Evolutionary conservation across 768 basidiomycete genomes (phyloP).

Genomic region (Phylloporus rhodoxanthus): DNA sequence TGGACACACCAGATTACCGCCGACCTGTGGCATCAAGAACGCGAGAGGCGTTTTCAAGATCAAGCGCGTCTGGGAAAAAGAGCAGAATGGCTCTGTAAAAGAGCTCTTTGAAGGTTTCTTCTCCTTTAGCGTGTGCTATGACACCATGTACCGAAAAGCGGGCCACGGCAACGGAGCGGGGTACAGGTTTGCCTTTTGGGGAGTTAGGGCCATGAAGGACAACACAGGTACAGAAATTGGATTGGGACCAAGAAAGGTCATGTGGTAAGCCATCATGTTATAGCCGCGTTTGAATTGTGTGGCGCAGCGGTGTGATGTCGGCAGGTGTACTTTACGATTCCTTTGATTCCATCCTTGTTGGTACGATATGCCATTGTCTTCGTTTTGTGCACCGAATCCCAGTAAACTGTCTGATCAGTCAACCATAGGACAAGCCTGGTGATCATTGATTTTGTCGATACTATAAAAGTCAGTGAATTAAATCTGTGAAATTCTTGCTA

Average conservation of each 20-base stretch:
- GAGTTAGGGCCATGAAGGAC: slow-evolving; percentile 32
- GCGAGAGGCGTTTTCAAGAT: slow-evolving; percentile 34
- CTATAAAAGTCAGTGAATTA: too few relatives aligned
- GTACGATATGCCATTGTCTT: background rate
- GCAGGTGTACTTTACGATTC: background rate
- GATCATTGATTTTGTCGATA: too few relatives aligned
- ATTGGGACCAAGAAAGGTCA: slow-evolving; percentile 22
- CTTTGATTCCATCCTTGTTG: background rate
- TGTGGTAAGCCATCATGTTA: background rate
- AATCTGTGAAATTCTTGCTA: too few relatives aligned
- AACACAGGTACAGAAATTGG: slow-evolving; percentile 32
- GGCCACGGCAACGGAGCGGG: slow-evolving; percentile 33
- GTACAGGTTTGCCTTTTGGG: slow-evolving; percentile 33
- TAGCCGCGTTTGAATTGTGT: background rate
- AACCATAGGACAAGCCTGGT: too few relatives aligned
- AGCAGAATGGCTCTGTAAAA: slow-evolving; percentile 13
- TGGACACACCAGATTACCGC: slow-evolving; percentile 20
- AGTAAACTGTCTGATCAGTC: background rate
- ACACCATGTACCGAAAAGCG: slow-evolving; percentile 30
- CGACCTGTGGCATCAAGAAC: slow-evolving; percentile 30
- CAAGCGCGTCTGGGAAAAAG: slow-evolving; percentile 31
- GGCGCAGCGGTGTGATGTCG: background rate
- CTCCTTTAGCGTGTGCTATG: slow-evolving; percentile 32
- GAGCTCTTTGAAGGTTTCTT: slow-evolving; percentile 39
- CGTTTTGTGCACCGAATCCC: background rate